Base-by-base conservation (phyloP, 1,139 yeast species). In the Yamadazyma sp. region DNA sequence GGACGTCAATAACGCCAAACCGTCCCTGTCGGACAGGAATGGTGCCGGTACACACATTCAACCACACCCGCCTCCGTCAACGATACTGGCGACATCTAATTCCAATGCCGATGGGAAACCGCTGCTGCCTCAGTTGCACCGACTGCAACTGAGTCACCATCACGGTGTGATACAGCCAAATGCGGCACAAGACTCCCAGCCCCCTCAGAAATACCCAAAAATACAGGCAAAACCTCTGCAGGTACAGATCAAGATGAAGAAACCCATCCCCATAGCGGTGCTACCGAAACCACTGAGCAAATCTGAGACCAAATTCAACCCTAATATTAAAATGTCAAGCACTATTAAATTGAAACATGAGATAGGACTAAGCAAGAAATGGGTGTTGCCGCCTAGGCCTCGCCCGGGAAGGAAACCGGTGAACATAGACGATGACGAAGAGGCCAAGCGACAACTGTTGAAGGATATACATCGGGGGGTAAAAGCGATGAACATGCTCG, bases 331-430 rank as follows among this genome's bases (percentile, higher is more conserved):
- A 27, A 34, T 40, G 7, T 23, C 38, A 2, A 27, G 38, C n/a
- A 32, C 47, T 7, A 42, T 40, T 5, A 43, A 43, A 16, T 23
- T 45, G 3, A 43, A 45, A 31, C 34, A 34, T 17, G 47, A 44
- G 20, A 37, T 45, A 3, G 45, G 45, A 5, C 17, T 61, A 30
- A 73, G 79, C 28, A 76, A 75, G 45, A 70, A 73, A 47, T 80
- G 86, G 86, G 81, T 80, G 2, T 58, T 80, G 31, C 86, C 85
- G 2, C 85, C 85, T 2, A 60, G 85, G 39, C 84, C 85, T 2
- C 67, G 83, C 39, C 82, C 83, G 0, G 83, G 83, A 10, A 62
- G 83, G 37, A 73, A 74, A 49, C 78, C 79, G 11, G 47, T 45
- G 10, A 45, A 42, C 36, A 30, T 18, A 3, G 51, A 44, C 4